Evolutionary conservation across 2,329 filamentous ascomycete genomes (phyloP), one percentile per base, ranked within the genome.

Genomic region (Furcasterigmium furcatum): DNA sequence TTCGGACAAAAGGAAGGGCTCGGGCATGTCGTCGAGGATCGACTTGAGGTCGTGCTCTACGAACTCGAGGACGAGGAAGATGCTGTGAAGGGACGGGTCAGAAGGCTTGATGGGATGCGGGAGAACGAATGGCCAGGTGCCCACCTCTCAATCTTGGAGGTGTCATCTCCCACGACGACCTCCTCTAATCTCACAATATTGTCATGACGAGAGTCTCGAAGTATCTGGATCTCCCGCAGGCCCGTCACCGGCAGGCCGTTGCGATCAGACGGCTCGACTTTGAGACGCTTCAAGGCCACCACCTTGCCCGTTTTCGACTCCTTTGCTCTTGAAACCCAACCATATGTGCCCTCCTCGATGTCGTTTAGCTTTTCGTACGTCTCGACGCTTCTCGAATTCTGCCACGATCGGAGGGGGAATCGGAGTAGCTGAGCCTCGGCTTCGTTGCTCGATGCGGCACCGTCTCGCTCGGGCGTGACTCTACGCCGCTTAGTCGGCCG

Each of bases 261-360:
- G 27, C 76, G 72, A 63, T 95, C 91, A 49, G 80, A 79, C 38
- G 80, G 72, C 60, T 96, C 89, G 66, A 95, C 82, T 74, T 99
- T 99, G 46, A 97, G 76, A 61, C 91, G 86, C 74, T 99, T 99
- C 53, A 99, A 73, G 13, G 94, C 94, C 18, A 97, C 91, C 7
- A 99, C 78, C 46, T 85, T 80, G 27, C 88, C 87, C 0, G 88
- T 92, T 4, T 74, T 70, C 25, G 78, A 73, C 57, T 95, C 86
- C 50, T 77, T 84, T 12, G 91, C 94, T 47, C 94, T 79, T 45
- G 91, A 91, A 5, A 99, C 94, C 80, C 85, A 92, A 38, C 94
- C 94, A 66, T 99, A 99, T 9, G 91, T 91, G 29, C 94, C 94
- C 71, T 99, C 94, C 66, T 97, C 94, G 58, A 99, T 99, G 62